Percentiles rank a stretch among this genome's conserved stretches.
Conservation (phyloP, 148 eudicot species). For the Vaccinium macrocarpon region DNA sequence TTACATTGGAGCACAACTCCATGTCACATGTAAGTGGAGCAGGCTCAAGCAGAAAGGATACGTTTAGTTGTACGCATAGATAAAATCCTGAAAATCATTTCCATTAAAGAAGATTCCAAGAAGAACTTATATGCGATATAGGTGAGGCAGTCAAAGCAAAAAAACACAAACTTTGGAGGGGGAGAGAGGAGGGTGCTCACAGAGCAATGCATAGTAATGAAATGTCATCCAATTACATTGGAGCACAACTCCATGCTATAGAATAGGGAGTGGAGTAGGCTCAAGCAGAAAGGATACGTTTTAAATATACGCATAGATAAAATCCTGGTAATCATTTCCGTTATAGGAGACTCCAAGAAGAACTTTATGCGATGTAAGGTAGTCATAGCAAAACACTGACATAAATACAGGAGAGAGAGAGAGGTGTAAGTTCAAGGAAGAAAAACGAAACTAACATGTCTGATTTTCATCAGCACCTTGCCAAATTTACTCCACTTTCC, state of each 20-base stretch:
- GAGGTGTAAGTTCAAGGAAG: no score
- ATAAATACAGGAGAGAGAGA: background rate
- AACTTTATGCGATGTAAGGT: background rate
- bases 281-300: constrained; percentile 9
- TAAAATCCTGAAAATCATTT: constrained; percentile 5
- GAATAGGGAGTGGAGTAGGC: background rate
- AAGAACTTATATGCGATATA: background rate
- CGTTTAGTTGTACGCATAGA: background rate
- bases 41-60: constrained; percentile 12
- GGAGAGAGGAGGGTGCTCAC: background rate
- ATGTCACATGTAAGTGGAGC: background rate
- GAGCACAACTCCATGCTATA: constrained; percentile 9
- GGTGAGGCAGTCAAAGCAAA: background rate
- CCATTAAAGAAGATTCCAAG: background rate
- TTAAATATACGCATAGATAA: background rate
- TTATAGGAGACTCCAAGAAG: constrained; percentile 2
- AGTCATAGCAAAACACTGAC: background rate
- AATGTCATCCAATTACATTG: constrained; percentile 10
- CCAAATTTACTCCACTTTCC: no score
- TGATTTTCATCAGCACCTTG: no score
- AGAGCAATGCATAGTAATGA: background rate
- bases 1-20: constrained; percentile 13
- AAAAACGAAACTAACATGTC: no score
- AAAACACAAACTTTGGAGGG: background rate
- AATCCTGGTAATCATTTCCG: constrained; percentile 7